These are phyloP conservation scores for Naganishia kalamii DNA, from an alignment of 768 basidiomycete genomes.

Conservation along the genomic window DNA sequence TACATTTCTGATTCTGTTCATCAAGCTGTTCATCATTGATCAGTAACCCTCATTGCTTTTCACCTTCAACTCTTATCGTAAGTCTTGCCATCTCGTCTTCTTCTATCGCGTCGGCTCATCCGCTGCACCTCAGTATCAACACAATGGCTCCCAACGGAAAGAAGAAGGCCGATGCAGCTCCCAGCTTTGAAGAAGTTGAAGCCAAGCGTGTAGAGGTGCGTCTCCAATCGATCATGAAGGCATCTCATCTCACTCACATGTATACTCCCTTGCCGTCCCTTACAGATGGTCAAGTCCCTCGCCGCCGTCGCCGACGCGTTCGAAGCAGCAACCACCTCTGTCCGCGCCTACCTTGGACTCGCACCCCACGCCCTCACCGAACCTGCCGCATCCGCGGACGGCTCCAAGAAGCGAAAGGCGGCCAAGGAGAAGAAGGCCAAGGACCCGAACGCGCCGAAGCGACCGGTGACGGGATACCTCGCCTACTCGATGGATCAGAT, in stretches of 20 bases:
- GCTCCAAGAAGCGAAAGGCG: slow-evolving; percentile 3
- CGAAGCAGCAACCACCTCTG: slow-evolving; percentile 32
- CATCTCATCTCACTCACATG: background rate
- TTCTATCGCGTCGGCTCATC: too few relatives aligned
- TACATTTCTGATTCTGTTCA: too few relatives aligned
- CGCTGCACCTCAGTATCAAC: background rate
- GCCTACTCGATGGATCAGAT: slow-evolving; percentile 89
- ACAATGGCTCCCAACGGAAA: slow-evolving; percentile 14
- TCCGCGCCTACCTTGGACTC: slow-evolving; percentile 36
- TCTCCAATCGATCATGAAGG: background rate
- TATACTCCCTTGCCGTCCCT: background rate
- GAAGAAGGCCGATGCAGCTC: background rate
- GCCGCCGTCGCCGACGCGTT: slow-evolving; percentile 38
- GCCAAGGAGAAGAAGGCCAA: slow-evolving; percentile 58
- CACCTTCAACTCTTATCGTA: background rate
- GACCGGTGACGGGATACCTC: slow-evolving; percentile 86
- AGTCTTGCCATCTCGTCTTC: background rate
- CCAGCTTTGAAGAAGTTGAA: slow-evolving; percentile 15
- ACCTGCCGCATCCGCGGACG: slow-evolving; percentile 3
- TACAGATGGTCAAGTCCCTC: slow-evolving; percentile 44
- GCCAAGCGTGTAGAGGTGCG: slow-evolving; percentile 4
- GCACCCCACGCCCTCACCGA: slow-evolving; percentile 26
- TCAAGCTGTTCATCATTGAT: too few relatives aligned
- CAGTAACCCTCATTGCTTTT: too few relatives aligned
- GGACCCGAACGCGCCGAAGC: slow-evolving; percentile 91